Evolutionary conservation across 164 flowering plant genomes (phyloP).

Genomic region (Dillenia turbinata): DNA sequence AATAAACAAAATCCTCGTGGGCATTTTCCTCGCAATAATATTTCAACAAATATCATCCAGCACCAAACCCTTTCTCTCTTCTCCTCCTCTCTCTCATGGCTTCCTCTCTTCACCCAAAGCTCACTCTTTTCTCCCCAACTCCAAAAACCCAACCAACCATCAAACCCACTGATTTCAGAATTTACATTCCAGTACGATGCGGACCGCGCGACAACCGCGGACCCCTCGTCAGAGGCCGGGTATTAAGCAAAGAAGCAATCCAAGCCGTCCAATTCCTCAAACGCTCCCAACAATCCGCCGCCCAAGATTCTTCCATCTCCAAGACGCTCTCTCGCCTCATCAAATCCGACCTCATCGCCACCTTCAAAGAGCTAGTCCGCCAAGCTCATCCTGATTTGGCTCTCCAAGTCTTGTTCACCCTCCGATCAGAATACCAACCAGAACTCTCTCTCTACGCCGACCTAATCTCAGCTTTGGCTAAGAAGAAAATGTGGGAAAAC

Average conservation of each 20-base stretch:
- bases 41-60: no score
- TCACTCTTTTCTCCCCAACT: no score
- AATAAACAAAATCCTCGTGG: no score
- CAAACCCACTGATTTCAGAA: no score
- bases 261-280: slow-evolving; percentile 83
- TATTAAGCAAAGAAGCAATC: slow-evolving; percentile 76
- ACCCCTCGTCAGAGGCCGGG: slow-evolving; percentile 67
- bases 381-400: slow-evolving; percentile 68
- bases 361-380: slow-evolving; percentile 76
- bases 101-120: no score
- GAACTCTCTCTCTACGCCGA: slow-evolving; percentile 52
- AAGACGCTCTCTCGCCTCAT: slow-evolving; percentile 55
- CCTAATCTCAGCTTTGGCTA: slow-evolving; percentile 40
- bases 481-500: slow-evolving; percentile 46
- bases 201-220: slow-evolving; percentile 77
- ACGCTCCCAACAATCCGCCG: slow-evolving; percentile 34
- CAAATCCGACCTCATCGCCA: slow-evolving; percentile 75
- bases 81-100: no score
- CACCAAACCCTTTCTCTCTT: no score
- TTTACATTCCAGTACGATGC: slow-evolving; percentile 32
- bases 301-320: slow-evolving; percentile 20
- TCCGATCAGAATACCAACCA: slow-evolving; percentile 50
- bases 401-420: slow-evolving; percentile 44
- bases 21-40: no score
- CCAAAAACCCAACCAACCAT: no score